Conservation (phyloP, 768 basidiomycete genomes). For the Tephrocybe rancida region DNA sequence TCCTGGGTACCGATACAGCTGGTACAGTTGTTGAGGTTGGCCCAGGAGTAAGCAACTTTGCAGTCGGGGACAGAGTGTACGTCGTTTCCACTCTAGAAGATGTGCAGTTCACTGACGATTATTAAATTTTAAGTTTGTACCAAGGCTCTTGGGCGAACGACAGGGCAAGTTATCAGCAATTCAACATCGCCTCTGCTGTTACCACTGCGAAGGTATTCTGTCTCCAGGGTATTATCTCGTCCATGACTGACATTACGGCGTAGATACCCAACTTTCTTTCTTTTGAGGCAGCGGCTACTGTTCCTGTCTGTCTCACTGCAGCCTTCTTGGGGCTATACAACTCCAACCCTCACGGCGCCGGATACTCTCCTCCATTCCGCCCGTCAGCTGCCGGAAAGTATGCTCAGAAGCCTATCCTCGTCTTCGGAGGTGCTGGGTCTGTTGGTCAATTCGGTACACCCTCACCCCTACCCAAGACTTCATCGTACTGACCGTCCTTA, state of each 20-base stretch:
- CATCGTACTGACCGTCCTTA: constrained; percentile 18
- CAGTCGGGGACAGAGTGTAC: constrained; percentile 36
- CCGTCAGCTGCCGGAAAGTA: constrained; percentile 14
- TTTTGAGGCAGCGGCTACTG: constrained; percentile 43
- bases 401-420: constrained; percentile 16
- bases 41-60: constrained; percentile 31
- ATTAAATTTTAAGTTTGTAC: constrained; percentile 27
- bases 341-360: constrained; percentile 12
- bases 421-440: constrained; percentile 23
- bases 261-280: constrained; percentile 43
- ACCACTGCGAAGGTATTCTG: constrained; percentile 34
- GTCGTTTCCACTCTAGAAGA: background rate
- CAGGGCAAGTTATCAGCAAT: constrained; percentile 38
- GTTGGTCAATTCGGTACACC: constrained; percentile 24
- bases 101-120: background rate
- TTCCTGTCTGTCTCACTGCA: constrained; percentile 45
- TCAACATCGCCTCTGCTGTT: constrained; percentile 29
- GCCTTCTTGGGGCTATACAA: constrained; percentile 36
- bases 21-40: constrained; percentile 43
- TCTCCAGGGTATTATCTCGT: constrained; percentile 2
- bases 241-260: background rate
- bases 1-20: constrained; percentile 40
- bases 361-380: constrained; percentile 15
- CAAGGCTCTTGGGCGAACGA: constrained; percentile 38
- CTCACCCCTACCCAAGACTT: background rate